These are phyloP conservation scores for Colletotrichum plurivorum DNA, from an alignment of 2,329 filamentous ascomycete species.

Conservation along the genomic window DNA sequence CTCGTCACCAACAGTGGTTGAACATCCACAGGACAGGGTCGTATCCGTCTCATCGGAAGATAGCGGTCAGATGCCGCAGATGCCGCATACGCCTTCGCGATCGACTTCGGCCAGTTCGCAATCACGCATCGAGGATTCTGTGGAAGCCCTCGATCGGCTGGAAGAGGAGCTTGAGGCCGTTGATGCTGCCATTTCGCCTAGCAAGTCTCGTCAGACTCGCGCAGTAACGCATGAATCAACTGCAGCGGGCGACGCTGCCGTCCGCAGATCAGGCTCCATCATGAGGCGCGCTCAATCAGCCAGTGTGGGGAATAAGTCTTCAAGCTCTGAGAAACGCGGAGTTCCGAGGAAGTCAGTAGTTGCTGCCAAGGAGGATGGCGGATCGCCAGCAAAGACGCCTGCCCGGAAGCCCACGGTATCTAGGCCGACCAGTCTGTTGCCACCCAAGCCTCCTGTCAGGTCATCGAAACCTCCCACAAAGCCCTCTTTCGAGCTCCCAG, in stretches of 20 bases:
- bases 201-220: constrained; percentile 32
- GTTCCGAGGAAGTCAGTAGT: constrained; percentile 57
- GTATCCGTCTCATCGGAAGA: constrained; percentile 32
- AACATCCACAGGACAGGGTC: constrained; percentile 18
- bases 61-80: constrained; percentile 6
- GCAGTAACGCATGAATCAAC: background rate
- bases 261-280: background rate
- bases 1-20: background rate
- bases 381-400: constrained; percentile 42
- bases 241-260: background rate
- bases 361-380: constrained; percentile 43
- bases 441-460: constrained; percentile 62
- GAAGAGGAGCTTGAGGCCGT: constrained; percentile 74
- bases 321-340: constrained; percentile 50
- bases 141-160: constrained; percentile 73
- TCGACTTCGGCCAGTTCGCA: constrained; percentile 44
- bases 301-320: constrained; percentile 59
- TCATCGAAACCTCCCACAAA: constrained; percentile 69
- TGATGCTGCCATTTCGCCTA: constrained; percentile 53
- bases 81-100: constrained; percentile 30
- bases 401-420: constrained; percentile 44
- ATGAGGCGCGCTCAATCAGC: constrained; percentile 50
- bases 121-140: constrained; percentile 73
- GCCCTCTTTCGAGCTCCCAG: constrained; percentile 73
- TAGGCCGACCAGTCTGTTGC: constrained; percentile 58